Percentiles rank a stretch among this genome's conserved stretches.
Conservation (phyloP, 805 yeast species). For the Debaryomyces tyrocola region DNA sequence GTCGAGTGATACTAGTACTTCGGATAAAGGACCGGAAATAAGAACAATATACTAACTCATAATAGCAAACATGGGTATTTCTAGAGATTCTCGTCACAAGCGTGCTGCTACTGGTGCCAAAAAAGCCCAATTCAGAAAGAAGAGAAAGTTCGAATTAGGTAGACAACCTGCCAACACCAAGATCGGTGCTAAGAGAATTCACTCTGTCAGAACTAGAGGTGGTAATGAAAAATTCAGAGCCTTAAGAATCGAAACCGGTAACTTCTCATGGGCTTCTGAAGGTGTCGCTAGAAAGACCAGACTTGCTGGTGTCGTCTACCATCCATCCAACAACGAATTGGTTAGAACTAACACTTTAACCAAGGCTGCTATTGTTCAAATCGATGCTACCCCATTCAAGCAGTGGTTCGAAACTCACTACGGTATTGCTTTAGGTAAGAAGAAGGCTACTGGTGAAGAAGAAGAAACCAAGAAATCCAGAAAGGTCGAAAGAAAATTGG, state of each 20-base stretch:
- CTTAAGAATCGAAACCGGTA: conserved; percentile 97
- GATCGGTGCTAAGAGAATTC: conserved; percentile 98
- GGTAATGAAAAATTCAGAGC: conserved; percentile 99
- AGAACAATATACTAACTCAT: background rate
- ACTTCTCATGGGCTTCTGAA: conserved; percentile 99
- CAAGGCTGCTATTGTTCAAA: conserved; percentile 98
- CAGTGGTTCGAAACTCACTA: conserved; percentile 99
- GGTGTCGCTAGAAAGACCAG: conserved; percentile 99
- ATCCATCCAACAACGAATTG: conserved; percentile 99
- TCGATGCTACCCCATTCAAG: conserved; percentile 99
- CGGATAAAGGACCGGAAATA: background rate
- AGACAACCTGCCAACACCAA: conserved; percentile 99
- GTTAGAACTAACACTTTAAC: conserved; percentile 99
- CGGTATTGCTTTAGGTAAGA: conserved; percentile 92
- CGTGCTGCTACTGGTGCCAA: conserved; percentile 99
- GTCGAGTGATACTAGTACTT: too few relatives aligned
- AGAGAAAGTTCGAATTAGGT: conserved; percentile 99
- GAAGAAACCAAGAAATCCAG: conserved; percentile 68
- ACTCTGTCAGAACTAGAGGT: conserved; percentile 99
- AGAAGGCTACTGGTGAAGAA: conserved; percentile 56
- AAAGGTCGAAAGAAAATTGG: conserved; percentile 87
- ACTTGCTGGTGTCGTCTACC: conserved; percentile 96
- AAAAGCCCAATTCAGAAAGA: conserved; percentile 99
- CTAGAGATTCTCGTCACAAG: conserved; percentile 99
- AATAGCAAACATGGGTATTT: conserved; percentile 89